A percentile compares a stretch with the other conserved stretches of the same genome.
Evolutionary conservation across 1,139 yeast genomes (phyloP).

Genomic region (Candida smagusa): DNA sequence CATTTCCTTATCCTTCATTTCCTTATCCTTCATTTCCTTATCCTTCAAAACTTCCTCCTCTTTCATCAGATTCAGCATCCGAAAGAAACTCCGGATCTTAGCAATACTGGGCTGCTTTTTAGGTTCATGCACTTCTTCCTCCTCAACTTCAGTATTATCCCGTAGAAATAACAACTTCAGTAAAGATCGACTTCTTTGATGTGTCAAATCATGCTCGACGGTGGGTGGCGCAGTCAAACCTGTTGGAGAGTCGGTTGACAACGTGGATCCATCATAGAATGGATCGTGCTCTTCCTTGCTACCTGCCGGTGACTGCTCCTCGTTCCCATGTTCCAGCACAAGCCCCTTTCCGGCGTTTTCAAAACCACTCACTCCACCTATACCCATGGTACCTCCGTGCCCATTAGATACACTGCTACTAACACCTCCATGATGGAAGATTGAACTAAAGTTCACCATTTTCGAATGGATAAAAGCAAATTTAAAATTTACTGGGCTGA

Average conservation of each 20-base stretch:
- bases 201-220: not conserved
- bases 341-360: not conserved
- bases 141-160: not conserved
- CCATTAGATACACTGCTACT: not conserved
- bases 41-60: not conserved
- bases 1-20: not conserved
- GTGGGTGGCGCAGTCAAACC: not conserved
- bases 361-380: not conserved
- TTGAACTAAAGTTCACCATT: constrained; percentile 10
- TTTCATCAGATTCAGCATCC: constrained; percentile 4
- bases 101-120: constrained; percentile 12
- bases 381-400: not conserved
- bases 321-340: not conserved
- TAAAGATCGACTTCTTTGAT: not conserved
- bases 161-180: not conserved
- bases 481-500: not conserved
- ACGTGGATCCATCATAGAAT: too few species aligned
- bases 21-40: not conserved
- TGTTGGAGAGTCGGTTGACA: too few species aligned
- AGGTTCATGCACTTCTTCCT: not conserved
- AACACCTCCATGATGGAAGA: constrained; percentile 7
- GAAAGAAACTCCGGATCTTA: constrained; percentile 14
- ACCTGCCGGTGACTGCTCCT: too few species aligned
- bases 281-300: too few species aligned
- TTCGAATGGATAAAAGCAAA: constrained; percentile 2